A percentile compares a stretch with the other conserved stretches of the same genome.
phyloP scores from a whole-genome alignment of 495 filamentous ascomycete species.

The Recurvomyces mirabilis region DNA sequence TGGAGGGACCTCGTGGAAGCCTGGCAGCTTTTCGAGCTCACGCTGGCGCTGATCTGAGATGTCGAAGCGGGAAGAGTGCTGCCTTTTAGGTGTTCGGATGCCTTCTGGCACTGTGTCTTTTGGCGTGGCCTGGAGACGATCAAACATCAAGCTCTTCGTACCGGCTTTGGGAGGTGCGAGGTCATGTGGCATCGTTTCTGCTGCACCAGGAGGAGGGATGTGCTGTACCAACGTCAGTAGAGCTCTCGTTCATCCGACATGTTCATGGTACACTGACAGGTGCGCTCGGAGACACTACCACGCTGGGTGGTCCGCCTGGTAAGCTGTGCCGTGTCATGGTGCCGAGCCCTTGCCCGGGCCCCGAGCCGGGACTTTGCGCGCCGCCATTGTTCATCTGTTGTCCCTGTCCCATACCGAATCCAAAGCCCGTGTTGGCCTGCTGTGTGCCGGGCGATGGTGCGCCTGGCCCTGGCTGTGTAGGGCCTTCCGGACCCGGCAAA shows the following conservation, averaged over 20 bases:
- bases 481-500: constrained; percentile 52
- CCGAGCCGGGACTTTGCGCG: constrained; percentile 45
- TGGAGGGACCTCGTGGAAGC: constrained; percentile 97
- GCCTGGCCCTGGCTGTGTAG: constrained; percentile 11
- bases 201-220: constrained; percentile 80
- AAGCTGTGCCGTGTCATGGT: constrained; percentile 10
- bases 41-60: constrained; percentile 84
- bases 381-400: constrained; percentile 7
- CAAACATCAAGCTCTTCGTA: constrained; percentile 78
- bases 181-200: constrained; percentile 97
- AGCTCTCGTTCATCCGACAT: not conserved
- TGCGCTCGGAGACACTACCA: constrained; percentile 89
- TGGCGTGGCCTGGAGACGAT: constrained; percentile 82
- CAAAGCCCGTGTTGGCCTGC: constrained; percentile 7
- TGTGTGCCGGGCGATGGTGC: constrained; percentile 9
- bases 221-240: constrained; percentile 48
- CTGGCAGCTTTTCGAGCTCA: constrained; percentile 91
- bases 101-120: constrained; percentile 86
- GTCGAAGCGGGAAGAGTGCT: constrained; percentile 95
- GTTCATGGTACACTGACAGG: constrained; percentile 54
- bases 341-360: constrained; percentile 36
- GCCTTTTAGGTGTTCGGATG: constrained; percentile 84
- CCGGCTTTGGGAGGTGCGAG: constrained; percentile 84
- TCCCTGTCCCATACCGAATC: constrained; percentile 1
- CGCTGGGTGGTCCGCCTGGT: constrained; percentile 73